These are phyloP conservation scores for Iris pallida DNA, from an alignment of 116 monocot genomes.

Conservation along the genomic window DNA sequence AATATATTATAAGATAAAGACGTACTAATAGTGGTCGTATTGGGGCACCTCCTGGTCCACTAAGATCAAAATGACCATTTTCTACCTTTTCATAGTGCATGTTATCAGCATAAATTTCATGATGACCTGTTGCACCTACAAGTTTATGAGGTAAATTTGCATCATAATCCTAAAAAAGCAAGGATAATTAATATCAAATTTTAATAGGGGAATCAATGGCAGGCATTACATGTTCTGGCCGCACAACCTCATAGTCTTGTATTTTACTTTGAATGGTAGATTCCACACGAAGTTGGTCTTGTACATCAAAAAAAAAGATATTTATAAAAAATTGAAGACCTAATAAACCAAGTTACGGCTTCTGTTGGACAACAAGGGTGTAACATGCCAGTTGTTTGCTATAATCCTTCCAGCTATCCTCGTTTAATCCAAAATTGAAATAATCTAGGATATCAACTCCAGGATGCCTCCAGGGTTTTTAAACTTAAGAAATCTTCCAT, in stretches of 20 bases:
- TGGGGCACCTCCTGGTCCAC: conserved; percentile 42
- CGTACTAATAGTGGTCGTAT: conserved; percentile 60
- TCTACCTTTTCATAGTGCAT: too few species aligned
- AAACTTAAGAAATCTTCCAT: too few species aligned
- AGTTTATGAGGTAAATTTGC: too few species aligned
- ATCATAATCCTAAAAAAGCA: too few species aligned
- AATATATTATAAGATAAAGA: background rate
- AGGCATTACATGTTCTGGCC: conserved; percentile 64
- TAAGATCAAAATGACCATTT: too few species aligned
- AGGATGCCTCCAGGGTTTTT: too few species aligned
- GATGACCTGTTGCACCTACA: too few species aligned
- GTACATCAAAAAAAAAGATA: conserved; percentile 12
- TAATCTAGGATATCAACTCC: too few species aligned
- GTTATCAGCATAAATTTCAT: too few species aligned
- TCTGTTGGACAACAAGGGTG: background rate
- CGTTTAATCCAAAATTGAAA: conserved; percentile 83
- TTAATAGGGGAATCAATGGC: too few species aligned
- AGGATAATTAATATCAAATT: too few species aligned
- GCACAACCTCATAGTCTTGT: conserved; percentile 81
- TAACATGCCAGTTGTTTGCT: conserved; percentile 69
- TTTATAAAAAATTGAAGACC: background rate
- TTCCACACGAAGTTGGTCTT: conserved; percentile 86
- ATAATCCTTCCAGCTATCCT: conserved; percentile 80
- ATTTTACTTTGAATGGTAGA: conserved; percentile 94
- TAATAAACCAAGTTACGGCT: background rate